Evolutionary conservation across 2,329 filamentous ascomycete species (phyloP).

Genomic region (Sporothrix pseudoabietina): DNA sequence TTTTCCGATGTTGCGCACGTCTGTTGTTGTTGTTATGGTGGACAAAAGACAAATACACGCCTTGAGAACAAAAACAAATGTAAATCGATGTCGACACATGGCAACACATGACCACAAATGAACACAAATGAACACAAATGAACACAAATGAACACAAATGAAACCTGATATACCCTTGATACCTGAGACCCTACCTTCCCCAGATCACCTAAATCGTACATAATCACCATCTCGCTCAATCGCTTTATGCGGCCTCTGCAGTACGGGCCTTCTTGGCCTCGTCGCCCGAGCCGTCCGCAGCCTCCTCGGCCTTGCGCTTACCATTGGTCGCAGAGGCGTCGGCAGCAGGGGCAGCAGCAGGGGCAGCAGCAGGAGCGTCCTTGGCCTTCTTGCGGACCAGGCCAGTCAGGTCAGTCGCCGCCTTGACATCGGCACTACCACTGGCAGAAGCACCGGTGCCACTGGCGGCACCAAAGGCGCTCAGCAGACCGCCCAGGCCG

Average conservation of each 20-base stretch:
- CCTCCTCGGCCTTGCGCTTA: slow-evolving; percentile 49
- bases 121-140: neutral
- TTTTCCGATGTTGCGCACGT: neutral
- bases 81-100: neutral
- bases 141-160: neutral
- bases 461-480: slow-evolving; percentile 51
- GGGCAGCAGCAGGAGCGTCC: slow-evolving; percentile 40
- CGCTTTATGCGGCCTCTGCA: slow-evolving; percentile 15
- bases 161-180: neutral
- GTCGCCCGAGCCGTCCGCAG: slow-evolving; percentile 38
- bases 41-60: neutral
- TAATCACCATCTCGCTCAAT: neutral
- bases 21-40: neutral
- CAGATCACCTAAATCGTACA: slow-evolving; percentile 10
- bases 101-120: neutral
- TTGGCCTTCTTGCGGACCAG: slow-evolving; percentile 69
- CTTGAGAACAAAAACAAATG: neutral
- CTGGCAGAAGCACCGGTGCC: slow-evolving; percentile 40
- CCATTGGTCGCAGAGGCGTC: slow-evolving; percentile 41
- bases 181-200: neutral
- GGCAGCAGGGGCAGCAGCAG: slow-evolving; percentile 37
- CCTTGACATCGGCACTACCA: slow-evolving; percentile 66
- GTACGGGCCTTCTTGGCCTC: slow-evolving; percentile 43
- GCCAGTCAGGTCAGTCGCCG: slow-evolving; percentile 72
- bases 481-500: slow-evolving; percentile 61